phyloP scores from a whole-genome alignment of 2,329 filamentous ascomycete species.

The Cephalotrichum gorgonifer region DNA sequence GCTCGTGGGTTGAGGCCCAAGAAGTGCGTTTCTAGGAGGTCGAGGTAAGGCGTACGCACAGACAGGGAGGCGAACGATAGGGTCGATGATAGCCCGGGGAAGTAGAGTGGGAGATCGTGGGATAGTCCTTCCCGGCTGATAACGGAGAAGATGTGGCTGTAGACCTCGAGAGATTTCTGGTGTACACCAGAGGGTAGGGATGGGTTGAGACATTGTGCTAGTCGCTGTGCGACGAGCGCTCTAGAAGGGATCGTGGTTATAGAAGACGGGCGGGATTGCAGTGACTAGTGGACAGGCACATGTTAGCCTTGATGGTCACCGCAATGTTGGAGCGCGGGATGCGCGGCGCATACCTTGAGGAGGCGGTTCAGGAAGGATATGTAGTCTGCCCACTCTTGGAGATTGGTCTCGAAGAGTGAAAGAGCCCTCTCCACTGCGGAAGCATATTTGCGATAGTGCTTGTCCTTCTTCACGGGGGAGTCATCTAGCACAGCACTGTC shows the following conservation, averaged over 20 bases:
- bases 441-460: constrained; percentile 78
- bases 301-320: neutral
- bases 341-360: constrained; percentile 55
- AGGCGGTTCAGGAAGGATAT: constrained; percentile 91
- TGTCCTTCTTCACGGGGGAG: constrained; percentile 42
- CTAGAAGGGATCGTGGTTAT: constrained; percentile 71
- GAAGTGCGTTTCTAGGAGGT: constrained; percentile 73
- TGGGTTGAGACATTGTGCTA: constrained; percentile 92
- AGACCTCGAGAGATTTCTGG: constrained; percentile 93
- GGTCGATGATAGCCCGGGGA: constrained; percentile 80
- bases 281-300: constrained; percentile 45
- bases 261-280: constrained; percentile 73
- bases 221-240: constrained; percentile 71
- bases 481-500: constrained; percentile 33
- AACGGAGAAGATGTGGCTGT: constrained; percentile 76
- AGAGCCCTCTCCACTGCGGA: constrained; percentile 78
- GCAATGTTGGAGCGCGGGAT: too few species aligned
- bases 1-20: constrained; percentile 59
- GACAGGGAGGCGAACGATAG: constrained; percentile 91
- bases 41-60: constrained; percentile 76
- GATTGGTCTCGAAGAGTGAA: constrained; percentile 78
- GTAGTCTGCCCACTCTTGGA: constrained; percentile 99
- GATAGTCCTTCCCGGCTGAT: constrained; percentile 75
- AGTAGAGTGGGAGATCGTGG: constrained; percentile 73
- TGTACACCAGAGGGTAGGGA: constrained; percentile 91